Percentiles rank a stretch among this genome's conserved stretches.
Evolutionary conservation across 2,329 filamentous ascomycete genomes (phyloP).

Genomic region (Xylariomycetidae sp.): DNA sequence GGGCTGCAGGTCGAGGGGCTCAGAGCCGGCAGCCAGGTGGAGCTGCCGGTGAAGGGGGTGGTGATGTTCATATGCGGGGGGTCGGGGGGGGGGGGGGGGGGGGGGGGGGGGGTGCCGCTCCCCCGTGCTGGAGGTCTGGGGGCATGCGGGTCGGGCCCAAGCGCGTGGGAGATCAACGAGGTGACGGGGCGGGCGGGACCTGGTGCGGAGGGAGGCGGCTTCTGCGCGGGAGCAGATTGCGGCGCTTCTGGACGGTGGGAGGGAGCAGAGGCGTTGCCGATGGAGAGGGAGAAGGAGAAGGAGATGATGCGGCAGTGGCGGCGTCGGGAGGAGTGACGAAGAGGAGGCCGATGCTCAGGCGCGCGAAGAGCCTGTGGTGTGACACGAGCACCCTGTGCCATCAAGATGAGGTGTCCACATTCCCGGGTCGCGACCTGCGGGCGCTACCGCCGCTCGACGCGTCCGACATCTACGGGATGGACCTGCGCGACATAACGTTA

Average conservation of each 20-base stretch:
- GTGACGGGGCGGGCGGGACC: constrained; percentile 2
- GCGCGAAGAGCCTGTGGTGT: constrained; percentile 25
- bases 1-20: constrained; percentile 4
- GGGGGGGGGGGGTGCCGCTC: constrained; percentile 6
- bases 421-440: constrained; percentile 10
- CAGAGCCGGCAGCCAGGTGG: too few species aligned
- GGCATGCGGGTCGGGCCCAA: constrained; percentile 3
- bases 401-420: not conserved
- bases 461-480: constrained; percentile 14
- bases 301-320: not conserved
- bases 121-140: constrained; percentile 6
- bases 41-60: too few species aligned
- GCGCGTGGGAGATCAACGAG: constrained; percentile 2
- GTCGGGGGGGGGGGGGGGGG: constrained; percentile 2
- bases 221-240: constrained; percentile 6
- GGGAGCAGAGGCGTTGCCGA: too few species aligned
- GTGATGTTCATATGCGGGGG: constrained; percentile 3
- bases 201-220: constrained; percentile 3
- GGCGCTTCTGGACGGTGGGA: constrained; percentile 5
- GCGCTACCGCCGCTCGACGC: constrained; percentile 17
- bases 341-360: constrained; percentile 2
- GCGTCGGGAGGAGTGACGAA: not conserved
- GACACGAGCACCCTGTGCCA: constrained; percentile 27
- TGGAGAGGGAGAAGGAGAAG: not conserved
- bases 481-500: constrained; percentile 28